Evolutionary conservation across 371 early-diverging fungal species (phyloP), one percentile per base, ranked within the genome.

Genomic region (Chytridium lagenaria): DNA sequence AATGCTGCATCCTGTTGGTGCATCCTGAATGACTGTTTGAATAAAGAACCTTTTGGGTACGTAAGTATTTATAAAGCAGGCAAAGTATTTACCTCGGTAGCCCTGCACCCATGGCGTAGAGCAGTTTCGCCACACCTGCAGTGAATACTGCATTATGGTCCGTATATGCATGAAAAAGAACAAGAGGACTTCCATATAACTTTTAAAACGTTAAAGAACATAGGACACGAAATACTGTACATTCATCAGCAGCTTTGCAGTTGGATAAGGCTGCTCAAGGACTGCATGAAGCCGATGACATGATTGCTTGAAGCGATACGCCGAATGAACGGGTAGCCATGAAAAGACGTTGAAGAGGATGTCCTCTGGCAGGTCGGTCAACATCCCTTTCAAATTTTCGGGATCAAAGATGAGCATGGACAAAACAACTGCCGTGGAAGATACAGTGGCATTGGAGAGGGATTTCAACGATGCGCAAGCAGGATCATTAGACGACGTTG

Each of bases 161-260:
- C 12, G 30, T 34, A 59, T 63, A 44, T 2, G 68, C 67, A 30
- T 50, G 50, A 31, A 52, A 69, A 12, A 75, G 34, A 10, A 49
- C 65, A 16, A 68, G 66, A 23, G 69, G 69, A 19, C 34, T 34
- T 3, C 74, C 74, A 44, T 69, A 67, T 3, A 63, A 10, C 63
- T 63, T 16, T 31, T 36, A 3, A 15, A 33, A 33, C 34, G 36
- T 30, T 30, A 63, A 36, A 63, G 36, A 19, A 5, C 63, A 63
- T 36, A 63, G 36, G 12, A 34, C 3, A 16, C 2, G 63, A 16
- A 16, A 23, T 15, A 31, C 2, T 12, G 10, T 1, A 36, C 55
- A 12, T 31, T 28, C 16, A 63, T 39, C 22, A 74, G 38, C 61
- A 69, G 69, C 5, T 39, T 26, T 10, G 70, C 59, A 19, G 44